Evolutionary conservation across 352 stramenopile genomes (phyloP), one percentile per base, ranked within the genome.

Genomic region (Pythium biforme): DNA sequence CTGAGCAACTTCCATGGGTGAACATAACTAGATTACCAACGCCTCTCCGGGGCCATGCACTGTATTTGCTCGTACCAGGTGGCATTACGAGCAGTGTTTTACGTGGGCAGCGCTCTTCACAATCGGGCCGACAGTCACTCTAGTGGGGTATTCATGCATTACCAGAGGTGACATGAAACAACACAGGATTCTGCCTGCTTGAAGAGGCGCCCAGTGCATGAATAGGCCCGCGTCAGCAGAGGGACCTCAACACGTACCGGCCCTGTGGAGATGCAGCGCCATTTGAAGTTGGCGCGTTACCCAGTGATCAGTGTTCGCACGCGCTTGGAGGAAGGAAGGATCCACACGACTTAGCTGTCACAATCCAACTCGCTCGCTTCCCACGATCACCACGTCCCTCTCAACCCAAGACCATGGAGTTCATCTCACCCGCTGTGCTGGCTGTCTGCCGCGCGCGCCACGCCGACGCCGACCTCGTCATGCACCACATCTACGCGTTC

Each of bases 401-500:
- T 11, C 17, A 52, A 17, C 19, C 41, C 19, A 27, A 20, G 29
- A 55, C 49, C 19, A 29, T 33, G 14, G 59, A 58, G 39, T 22
- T 58, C 10, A 45, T 55, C 33, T 63, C 62, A 1, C 62, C 62
- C 4, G 53, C 62, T 22, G 62, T 69, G 37, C 54, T 59, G 37
- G 54, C 62, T 20, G 54, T 59, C n/a, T 60, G 54, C 55, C 20
- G 27, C 15, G 62, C 62, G 33, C 31, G 46, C 3, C n/a, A 41
- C 22, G 54, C 54, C 17, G 50, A 59, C 48, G 56, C 54, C 27
- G 62, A 68, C 34, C 62, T 69, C 55, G 26, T 68, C 22, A 55
- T 60, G 11, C 34, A 55, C 39, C 25, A 25, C 27, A 64, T 69
- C 48, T 69, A 69, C 54, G 20, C n/a, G 8, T 69, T 69, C 33